These are phyloP conservation scores for Allomyces macrogynus DNA, from an alignment of 192 early-diverging fungal species.

Conservation along the genomic window DNA sequence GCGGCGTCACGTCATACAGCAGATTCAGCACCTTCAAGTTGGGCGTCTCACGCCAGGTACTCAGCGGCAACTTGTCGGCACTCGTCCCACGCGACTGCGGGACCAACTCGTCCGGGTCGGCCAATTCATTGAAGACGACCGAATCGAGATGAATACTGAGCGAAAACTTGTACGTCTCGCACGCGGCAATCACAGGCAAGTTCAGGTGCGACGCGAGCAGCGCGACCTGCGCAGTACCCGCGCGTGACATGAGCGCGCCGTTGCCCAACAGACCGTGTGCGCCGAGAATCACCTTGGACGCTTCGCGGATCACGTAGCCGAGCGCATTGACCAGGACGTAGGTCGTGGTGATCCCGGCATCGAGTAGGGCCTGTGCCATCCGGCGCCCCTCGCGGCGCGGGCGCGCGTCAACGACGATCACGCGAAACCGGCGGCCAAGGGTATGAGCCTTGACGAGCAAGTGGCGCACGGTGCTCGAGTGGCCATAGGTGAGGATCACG, in stretches of 20 bases:
- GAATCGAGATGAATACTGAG: slow-evolving; percentile 83
- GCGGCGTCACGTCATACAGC: slow-evolving; percentile 86
- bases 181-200: slow-evolving; percentile 87
- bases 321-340: slow-evolving; percentile 46
- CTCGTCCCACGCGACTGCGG: slow-evolving; percentile 14
- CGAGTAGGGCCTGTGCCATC: slow-evolving; percentile 14
- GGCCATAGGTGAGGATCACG: slow-evolving; percentile 76
- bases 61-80: slow-evolving; percentile 15
- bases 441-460: slow-evolving; percentile 55
- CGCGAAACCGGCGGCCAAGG: slow-evolving; percentile 59
- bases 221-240: slow-evolving; percentile 75
- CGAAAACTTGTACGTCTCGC: slow-evolving; percentile 92
- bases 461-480: slow-evolving; percentile 70
- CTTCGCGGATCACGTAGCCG: slow-evolving; percentile 59
- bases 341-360: slow-evolving; percentile 29
- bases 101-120: slow-evolving; percentile 69
- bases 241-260: slow-evolving; percentile 73
- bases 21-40: slow-evolving; percentile 73
- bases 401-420: slow-evolving; percentile 78
- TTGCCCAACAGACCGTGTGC: slow-evolving; percentile 79
- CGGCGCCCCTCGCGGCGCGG: slow-evolving; percentile 67
- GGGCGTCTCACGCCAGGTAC: slow-evolving; percentile 53
- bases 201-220: slow-evolving; percentile 70
- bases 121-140: slow-evolving; percentile 91
- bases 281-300: slow-evolving; percentile 87